phyloP scores from a whole-genome alignment of 1,139 yeast species.

The Hyphopichia pseudoburtonii region DNA sequence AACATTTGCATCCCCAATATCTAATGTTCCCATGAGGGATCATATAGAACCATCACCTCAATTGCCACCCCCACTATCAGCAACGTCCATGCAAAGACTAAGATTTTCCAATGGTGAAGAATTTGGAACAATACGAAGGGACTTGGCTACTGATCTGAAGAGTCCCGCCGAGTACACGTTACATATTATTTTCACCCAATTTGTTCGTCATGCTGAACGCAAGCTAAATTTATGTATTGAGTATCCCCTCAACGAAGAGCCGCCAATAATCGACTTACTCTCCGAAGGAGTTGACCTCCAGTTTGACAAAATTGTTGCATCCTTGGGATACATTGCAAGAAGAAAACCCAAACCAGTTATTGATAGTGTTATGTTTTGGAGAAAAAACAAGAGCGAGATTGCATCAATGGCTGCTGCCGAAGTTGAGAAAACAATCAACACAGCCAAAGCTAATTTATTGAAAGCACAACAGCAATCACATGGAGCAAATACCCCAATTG shows the following conservation, averaged over 20 bases:
- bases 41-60: slow-evolving; percentile 34
- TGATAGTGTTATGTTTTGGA: slow-evolving; percentile 98
- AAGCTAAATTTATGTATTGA: slow-evolving; percentile 76
- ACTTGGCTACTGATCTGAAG: slow-evolving; percentile 63
- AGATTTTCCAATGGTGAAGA: slow-evolving; percentile 36
- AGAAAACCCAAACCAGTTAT: slow-evolving; percentile 93
- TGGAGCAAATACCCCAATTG: slow-evolving; percentile 3
- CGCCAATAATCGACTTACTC: slow-evolving; percentile 76
- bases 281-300: slow-evolving; percentile 85
- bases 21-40: slow-evolving; percentile 15
- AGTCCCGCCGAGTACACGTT: slow-evolving; percentile 92
- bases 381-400: slow-evolving; percentile 84
- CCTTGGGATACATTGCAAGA: slow-evolving; percentile 88
- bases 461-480: slow-evolving; percentile 3
- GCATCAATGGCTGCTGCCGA: slow-evolving; percentile 74
- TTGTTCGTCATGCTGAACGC: slow-evolving; percentile 89
- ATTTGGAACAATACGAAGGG: slow-evolving; percentile 36
- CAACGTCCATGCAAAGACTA: slow-evolving; percentile 21
- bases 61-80: slow-evolving; percentile 27
- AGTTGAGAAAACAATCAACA: slow-evolving; percentile 41
- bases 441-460: slow-evolving; percentile 20
- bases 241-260: slow-evolving; percentile 68
- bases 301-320: slow-evolving; percentile 81
- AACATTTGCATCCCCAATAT: slow-evolving; percentile 22
- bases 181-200: slow-evolving; percentile 91